Evolutionary conservation across 306 rosid species (phyloP), one percentile per base, ranked within the genome.

Genomic region (Fragaria iinumae): DNA sequence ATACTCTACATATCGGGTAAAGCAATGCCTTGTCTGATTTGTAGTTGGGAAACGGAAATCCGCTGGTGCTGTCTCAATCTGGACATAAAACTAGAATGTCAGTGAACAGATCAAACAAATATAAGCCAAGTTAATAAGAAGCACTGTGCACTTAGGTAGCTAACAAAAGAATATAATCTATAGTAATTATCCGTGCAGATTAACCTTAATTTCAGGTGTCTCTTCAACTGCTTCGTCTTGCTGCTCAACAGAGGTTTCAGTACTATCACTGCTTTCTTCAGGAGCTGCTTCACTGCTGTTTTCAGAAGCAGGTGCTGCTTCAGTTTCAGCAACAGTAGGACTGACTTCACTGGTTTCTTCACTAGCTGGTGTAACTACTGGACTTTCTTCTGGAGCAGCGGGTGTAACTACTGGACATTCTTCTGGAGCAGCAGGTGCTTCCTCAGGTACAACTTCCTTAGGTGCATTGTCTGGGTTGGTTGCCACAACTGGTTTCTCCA

Each of bases 31-130:
- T 11, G 97, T 89, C 81, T 92, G 99, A 81, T 95, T 95, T 47
- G 99, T 95, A 52, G 97, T 95, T 69, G 99, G 99, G 76, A 95
- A 95, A 41, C 99, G 97, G 80, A 92, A 95, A 83, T 95, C 99
- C 25, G 73, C 96, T 7, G 99, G 99, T 29, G 97, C 99, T 20
- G 99, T 92, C 80, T 92, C 97, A 73, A 95, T 93, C 99, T 95
- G 89, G 78, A 86, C 77, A 90, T 4, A 64, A 82, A 72, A 76
- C 41, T 50, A 14, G 43, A 69, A 75, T 47, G 62, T 48, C 66
- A 50, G 56, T 74, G 55, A 85, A 64, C 73, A 75, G 34, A 50
- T 21, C 36, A 9, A 36, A 69, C 47, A 44, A 13, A 34, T 3
- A 38, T 8, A 39, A 66, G 6, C 73, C 21, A 47, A 50, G 79